A percentile compares a stretch with the other conserved stretches of the same genome.
phyloP scores from a whole-genome alignment of 192 early-diverging fungal species.

The Mortierella claussenii region DNA sequence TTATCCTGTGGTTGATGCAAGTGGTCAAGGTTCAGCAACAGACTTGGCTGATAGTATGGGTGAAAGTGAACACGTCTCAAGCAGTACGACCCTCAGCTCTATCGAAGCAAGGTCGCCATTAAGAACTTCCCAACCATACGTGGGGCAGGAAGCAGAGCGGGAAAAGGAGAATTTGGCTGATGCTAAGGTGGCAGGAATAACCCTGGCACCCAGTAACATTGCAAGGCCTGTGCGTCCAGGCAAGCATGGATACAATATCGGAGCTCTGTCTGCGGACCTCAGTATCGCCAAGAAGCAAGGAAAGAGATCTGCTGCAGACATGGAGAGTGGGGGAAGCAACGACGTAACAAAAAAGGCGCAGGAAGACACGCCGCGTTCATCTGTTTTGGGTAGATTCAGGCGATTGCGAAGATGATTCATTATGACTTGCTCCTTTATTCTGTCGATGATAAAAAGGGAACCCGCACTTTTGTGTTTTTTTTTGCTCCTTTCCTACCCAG shows the following conservation, averaged over 20 bases:
- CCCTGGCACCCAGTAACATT: neutral
- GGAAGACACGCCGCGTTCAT: no score
- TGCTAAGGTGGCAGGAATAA: neutral
- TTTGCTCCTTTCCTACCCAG: no score
- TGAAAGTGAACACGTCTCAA: neutral
- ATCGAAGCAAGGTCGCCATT: neutral
- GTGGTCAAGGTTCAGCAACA: no score
- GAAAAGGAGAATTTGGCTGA: slow-evolving; percentile 25
- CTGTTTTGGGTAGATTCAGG: no score
- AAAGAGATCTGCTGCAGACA: slow-evolving; percentile 28
- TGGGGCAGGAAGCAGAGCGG: slow-evolving; percentile 3
- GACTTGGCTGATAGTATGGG: no score
- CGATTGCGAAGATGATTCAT: no score
- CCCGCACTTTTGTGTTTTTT: no score
- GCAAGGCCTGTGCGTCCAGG: slow-evolving; percentile 6
- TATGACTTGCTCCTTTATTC: no score
- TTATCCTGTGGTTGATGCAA: neutral
- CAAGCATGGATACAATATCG: slow-evolving; percentile 1
- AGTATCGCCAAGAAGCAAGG: neutral
- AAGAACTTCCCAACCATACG: slow-evolving; percentile 14
- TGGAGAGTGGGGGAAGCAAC: slow-evolving; percentile 11
- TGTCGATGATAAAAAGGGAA: no score
- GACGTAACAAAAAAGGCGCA: no score
- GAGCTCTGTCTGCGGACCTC: slow-evolving; percentile 1
- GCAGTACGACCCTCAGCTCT: neutral